Base-by-base conservation (phyloP, 1,284 basidiomycete genomes). In the Malassezia vespertilionis region DNA sequence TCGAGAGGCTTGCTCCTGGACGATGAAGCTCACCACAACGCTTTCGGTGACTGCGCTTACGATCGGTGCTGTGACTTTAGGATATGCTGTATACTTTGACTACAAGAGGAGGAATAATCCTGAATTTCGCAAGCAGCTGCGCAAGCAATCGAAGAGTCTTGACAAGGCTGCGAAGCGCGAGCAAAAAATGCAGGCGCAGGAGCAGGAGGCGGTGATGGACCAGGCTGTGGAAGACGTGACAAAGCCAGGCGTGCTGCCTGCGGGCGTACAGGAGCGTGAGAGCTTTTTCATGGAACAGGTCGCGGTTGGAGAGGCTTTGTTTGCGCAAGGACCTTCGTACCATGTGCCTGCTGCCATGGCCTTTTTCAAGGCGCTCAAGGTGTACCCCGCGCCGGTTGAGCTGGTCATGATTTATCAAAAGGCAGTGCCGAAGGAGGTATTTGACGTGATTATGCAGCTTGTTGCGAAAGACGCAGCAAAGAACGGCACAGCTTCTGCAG, bases 381-480 rank as follows among this genome's bases (percentile, higher is more conserved):
- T 93, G 35, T 97, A 96, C 75, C 91, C 90, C 46, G 80, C 83
- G 38, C 87, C 88, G 9, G 80, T 88, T 34, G 89, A 95, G 72
- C 79, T 95, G 57, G 62, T 72, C 53, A 63, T 69, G 63, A 72
- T 95, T 64, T 93, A 93, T 72, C 82, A 95, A 74, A 85, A 86
- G 75, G 89, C 88, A 34, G 80, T 91, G 35, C 86, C 87, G 10
- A 78, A 80, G 44, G 80, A 83, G 37, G 79, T 95, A 51, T 90
- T 93, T 74, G 82, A 84, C 78, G 76, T 91, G 56, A 79, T 97
- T 55, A 82, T 93, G 79, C 80, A 89, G 64, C 75, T 93, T 72
- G 83, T 83, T 60, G 82, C 83, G 60, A 73, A 86, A 74, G 86
- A 90, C 75, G 86, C 89, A 75, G 86, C 84, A 36, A 33, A 56